Percentiles rank a stretch among this genome's conserved stretches.
These are phyloP conservation scores for Trichaptum fuscoviolaceum DNA, from an alignment of 768 basidiomycete genomes.

Conservation along the genomic window DNA sequence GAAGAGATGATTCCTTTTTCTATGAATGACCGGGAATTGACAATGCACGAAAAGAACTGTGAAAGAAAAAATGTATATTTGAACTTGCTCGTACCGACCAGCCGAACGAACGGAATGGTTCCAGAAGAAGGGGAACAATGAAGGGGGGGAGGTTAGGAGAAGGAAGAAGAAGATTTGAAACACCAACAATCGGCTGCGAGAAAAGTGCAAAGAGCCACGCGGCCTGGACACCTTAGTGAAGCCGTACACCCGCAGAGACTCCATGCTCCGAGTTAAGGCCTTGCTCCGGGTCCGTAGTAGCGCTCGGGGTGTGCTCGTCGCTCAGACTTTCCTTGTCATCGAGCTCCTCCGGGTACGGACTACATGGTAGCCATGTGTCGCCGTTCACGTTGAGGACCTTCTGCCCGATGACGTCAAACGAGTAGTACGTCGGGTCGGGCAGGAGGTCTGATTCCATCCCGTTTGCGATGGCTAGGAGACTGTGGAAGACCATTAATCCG, in stretches of 20 bases:
- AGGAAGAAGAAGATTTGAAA: background rate
- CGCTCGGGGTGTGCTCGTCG: background rate
- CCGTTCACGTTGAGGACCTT: background rate
- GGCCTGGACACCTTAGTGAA: no score
- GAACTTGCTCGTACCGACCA: background rate
- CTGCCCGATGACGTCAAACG: slow-evolving; percentile 43
- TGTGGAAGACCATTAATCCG: slow-evolving; percentile 47
- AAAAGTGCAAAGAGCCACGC: no score
- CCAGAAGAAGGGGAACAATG: background rate
- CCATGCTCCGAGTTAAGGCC: background rate
- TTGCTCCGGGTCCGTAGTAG: background rate
- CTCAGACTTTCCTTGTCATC: background rate
- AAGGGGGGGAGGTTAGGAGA: no score
- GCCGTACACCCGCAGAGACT: background rate
- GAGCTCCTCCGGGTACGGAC: background rate
- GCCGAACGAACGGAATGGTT: background rate
- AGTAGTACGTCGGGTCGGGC: slow-evolving; percentile 40
- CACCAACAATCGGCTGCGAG: no score
- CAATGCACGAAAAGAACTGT: background rate
- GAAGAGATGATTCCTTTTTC: background rate
- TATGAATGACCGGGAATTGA: background rate
- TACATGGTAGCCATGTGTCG: background rate
- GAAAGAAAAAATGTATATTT: background rate
- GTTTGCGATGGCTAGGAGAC: slow-evolving; percentile 39
- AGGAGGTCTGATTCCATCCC: slow-evolving; percentile 25